Evolutionary conservation across 495 filamentous ascomycete genomes (phyloP).

Genomic region (Hypoxylon cercidicola): DNA sequence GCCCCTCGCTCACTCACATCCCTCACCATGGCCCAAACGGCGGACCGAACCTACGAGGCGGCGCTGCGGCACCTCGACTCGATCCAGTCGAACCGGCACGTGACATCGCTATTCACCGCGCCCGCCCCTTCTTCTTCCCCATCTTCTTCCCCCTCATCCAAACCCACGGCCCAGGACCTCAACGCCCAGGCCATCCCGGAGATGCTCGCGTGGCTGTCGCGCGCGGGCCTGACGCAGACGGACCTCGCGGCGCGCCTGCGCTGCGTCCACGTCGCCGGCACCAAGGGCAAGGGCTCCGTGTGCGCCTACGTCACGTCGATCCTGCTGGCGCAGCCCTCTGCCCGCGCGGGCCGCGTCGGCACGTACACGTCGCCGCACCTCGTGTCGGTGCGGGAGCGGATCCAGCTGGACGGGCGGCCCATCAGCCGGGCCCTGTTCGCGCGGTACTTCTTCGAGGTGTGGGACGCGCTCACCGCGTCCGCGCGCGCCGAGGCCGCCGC

Average conservation of each 20-base stretch:
- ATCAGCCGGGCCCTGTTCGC: conserved; percentile 65
- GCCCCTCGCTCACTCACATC: neutral
- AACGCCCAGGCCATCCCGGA: conserved; percentile 85
- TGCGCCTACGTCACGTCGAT: conserved; percentile 59
- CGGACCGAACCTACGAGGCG: conserved; percentile 46
- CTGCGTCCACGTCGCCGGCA: conserved; percentile 69
- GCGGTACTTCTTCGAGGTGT: conserved; percentile 73
- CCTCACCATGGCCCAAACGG: conserved; percentile 24
- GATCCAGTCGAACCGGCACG: conserved; percentile 78
- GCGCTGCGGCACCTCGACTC: conserved; percentile 68
- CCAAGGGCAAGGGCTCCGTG: conserved; percentile 70
- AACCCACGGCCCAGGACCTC: conserved; percentile 53
- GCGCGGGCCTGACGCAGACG: conserved; percentile 71
- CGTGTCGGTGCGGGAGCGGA: conserved; percentile 69
- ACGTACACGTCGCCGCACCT: conserved; percentile 77
- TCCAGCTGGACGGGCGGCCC: conserved; percentile 65
- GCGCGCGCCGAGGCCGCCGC: conserved; percentile 47
- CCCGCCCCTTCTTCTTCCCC: conserved; percentile 9
- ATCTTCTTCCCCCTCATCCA: conserved; percentile 4
- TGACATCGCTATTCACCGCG: conserved; percentile 53
- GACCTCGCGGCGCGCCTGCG: conserved; percentile 46
- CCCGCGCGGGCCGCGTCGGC: conserved; percentile 58
- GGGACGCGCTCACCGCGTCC: conserved; percentile 61
- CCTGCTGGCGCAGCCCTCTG: conserved; percentile 49
- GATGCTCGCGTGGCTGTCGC: conserved; percentile 81